A percentile compares a stretch with the other conserved stretches of the same genome.
These are phyloP conservation scores for Xylaria sp. DNA, from an alignment of 2,329 filamentous ascomycete species.

Conservation along the genomic window DNA sequence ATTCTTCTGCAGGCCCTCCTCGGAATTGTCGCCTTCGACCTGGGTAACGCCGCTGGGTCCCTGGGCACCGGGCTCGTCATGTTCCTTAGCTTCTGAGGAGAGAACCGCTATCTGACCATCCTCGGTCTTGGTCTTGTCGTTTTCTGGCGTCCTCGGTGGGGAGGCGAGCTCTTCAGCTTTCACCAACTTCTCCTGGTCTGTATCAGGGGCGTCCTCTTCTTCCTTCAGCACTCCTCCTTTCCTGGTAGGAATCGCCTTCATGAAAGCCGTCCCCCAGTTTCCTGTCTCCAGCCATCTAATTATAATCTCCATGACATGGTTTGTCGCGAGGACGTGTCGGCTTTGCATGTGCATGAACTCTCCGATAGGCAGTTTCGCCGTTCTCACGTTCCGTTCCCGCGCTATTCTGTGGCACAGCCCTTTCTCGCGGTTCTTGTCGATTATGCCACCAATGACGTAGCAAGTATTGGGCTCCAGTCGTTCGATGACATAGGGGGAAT, in stretches of 20 bases:
- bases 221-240: slow-evolving; percentile 76
- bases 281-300: slow-evolving; percentile 85
- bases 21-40: slow-evolving; percentile 27
- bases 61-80: slow-evolving; percentile 1
- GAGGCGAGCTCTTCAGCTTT: background rate
- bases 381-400: slow-evolving; percentile 73
- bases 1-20: slow-evolving; percentile 27
- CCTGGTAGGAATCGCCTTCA: slow-evolving; percentile 84
- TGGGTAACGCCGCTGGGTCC: background rate
- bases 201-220: slow-evolving; percentile 28
- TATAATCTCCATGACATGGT: slow-evolving; percentile 98
- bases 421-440: slow-evolving; percentile 96
- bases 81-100: background rate
- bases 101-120: slow-evolving; percentile 1
- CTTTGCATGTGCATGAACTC: slow-evolving; percentile 91
- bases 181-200: slow-evolving; percentile 10
- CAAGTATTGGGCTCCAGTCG: slow-evolving; percentile 84
- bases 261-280: slow-evolving; percentile 90
- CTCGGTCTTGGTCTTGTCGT: background rate
- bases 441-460: slow-evolving; percentile 91
- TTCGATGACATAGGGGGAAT: slow-evolving; percentile 83
- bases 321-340: slow-evolving; percentile 84
- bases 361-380: slow-evolving; percentile 91
- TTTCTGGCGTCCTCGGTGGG: background rate
- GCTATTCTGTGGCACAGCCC: slow-evolving; percentile 88